These are phyloP conservation scores for Nannochloris sp. DNA, from an alignment of 139 green algal species.

Conservation along the genomic window DNA sequence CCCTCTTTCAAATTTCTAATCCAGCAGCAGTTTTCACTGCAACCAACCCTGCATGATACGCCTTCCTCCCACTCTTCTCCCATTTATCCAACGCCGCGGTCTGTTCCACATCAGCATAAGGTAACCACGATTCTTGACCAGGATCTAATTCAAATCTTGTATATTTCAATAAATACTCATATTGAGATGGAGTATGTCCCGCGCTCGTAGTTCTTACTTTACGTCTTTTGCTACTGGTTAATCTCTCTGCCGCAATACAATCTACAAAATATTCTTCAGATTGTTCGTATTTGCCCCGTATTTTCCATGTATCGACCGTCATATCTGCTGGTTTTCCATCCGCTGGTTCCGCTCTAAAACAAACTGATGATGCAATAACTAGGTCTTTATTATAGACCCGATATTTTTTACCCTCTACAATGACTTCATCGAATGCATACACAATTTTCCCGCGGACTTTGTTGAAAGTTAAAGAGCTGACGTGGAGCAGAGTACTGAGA, in stretches of 20 bases:
- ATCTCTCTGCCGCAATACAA: neutral
- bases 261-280: neutral
- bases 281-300: neutral
- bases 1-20: neutral
- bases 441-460: too few relatives aligned
- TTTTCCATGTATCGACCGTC: neutral
- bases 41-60: neutral
- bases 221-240: neutral
- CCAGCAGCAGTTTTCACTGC: neutral
- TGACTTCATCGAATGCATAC: too few relatives aligned
- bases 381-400: too few relatives aligned
- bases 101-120: neutral
- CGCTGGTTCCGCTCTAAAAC: too few relatives aligned
- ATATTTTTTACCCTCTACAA: too few relatives aligned
- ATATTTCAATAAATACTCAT: neutral
- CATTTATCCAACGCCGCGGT: neutral
- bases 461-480: too few relatives aligned
- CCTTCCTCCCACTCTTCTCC: neutral
- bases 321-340: too few relatives aligned
- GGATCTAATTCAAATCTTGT: neutral
- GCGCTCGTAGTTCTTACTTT: neutral
- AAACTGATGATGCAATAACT: too few relatives aligned
- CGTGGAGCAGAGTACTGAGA: too few relatives aligned
- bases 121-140: neutral
- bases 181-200: neutral